Base-by-base conservation (phyloP, 192 early-diverging fungal genomes). In the Thamnidium elegans region DNA sequence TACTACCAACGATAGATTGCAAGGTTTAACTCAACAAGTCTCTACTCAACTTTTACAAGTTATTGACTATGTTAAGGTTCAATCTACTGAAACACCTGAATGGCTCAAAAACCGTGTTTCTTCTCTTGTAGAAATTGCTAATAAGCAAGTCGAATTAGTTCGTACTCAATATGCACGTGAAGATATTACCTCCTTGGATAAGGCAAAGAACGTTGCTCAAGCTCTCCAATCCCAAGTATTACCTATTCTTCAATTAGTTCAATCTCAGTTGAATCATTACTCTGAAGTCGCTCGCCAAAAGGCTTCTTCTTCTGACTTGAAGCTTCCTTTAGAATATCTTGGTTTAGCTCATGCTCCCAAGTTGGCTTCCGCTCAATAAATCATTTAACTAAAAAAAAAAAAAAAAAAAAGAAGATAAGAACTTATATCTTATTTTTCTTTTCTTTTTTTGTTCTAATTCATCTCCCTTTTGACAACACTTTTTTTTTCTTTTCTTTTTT, bases 161-260 rank as follows among this genome's bases (percentile, higher is more conserved):
- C 66, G 72, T 50, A 43, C 52, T 26, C 79, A 86, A 58, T 56
- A 78, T 17, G 51, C 53, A 46, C 76, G 79, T 58, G 66, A 59
- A 9, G 77, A 86, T 36, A 59, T 78, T n/a, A 62, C 77, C 23
- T 65, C 77, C 19, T 31, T 79, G 31, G 74, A 86, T 54, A 84
- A 83, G 72, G 81, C 83, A n/a, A 74, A 71, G 50, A 78, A 84
- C 44, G 74, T 86, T 54, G 63, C 83, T 19, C 58, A 78, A 9
- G 60, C 81, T 43, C 77, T 76, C 34, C 78, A 78, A 54, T 66
- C 79, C 9, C 74, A 85, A 58, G 75, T 80, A 10, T 63, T 82
- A 4, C 83, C 83, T 4, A 50, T 85, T 7, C 66, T 85, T 32
- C 17, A 76, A 36, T 73, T 70, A 23, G 42, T 85, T 13, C 78